Base-by-base conservation (phyloP, 192 early-diverging fungal genomes). In the Gonapodya sp. region DNA sequence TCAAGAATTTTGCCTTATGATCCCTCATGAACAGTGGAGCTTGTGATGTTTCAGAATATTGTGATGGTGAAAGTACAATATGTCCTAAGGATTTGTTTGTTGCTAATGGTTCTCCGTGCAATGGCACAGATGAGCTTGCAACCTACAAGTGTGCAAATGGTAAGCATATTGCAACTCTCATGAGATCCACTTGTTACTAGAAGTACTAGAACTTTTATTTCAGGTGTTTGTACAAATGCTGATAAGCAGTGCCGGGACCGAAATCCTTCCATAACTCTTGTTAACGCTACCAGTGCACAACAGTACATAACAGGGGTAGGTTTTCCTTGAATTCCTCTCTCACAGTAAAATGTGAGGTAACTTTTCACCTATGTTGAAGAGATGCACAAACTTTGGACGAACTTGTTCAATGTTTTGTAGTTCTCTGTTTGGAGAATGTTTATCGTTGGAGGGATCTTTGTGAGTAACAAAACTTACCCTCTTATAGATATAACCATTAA, bases 381-480 rank as follows among this genome's bases (percentile, higher is more conserved):
- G 30, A 77, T 18, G 75, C 31, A 77, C 75, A 2, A 77, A 77
- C 8, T 77, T 77, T 31, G 75, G 75, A 14, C 18, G 34, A 34
- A 77, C 75, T 31, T 77, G 75, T 33, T 77, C 75, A 16, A 18
- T 77, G 75, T 77, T 77, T 33, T 77, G 75, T 34, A 18, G 8
- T 31, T 77, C 75, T 14, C 30, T 34, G 34, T 77, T 77, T 33
- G 75, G 75, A 31, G 75, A 77, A 77, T 77, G 75, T 31, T 77
- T 77, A 8, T 33, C 75, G 18, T 77, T 77, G 18, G 34, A 77
- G 8, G 75, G 34, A 8, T 77, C 18, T 2, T 77, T 77, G 75
- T 77, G 34, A 77, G 75, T 77, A 14, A 33, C 14, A 18, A 18
- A 34, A 14, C 2, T 77, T 77, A 31, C 2, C 18, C 18, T 16